phyloP scores from a whole-genome alignment of 768 basidiomycete genomes.

The Mycena indigotica region DNA sequence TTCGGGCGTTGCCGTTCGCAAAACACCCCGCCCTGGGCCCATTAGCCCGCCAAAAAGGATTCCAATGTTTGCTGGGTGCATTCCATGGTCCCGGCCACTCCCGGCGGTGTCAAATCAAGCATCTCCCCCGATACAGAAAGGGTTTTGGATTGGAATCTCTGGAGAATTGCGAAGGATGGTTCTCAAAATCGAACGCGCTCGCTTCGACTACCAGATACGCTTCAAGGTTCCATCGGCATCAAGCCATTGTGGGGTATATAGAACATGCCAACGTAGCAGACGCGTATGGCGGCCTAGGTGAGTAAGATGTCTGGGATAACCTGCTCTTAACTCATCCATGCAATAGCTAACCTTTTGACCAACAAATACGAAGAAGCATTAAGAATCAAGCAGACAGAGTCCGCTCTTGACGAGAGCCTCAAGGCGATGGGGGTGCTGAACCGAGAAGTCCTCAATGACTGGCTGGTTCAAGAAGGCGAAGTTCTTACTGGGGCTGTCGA shows the following conservation, averaged over 20 bases:
- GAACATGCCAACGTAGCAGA: constrained; percentile 6
- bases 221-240: constrained; percentile 13
- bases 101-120: constrained; percentile 12
- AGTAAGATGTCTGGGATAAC: background rate
- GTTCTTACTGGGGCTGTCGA: constrained; percentile 1
- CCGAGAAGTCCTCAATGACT: constrained; percentile 5
- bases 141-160: constrained; percentile 18
- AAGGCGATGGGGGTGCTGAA: background rate
- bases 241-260: constrained; percentile 6
- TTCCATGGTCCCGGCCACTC: constrained; percentile 16
- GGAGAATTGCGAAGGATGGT: constrained; percentile 16
- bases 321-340: background rate
- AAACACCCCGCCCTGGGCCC: constrained; percentile 6
- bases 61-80: constrained; percentile 1
- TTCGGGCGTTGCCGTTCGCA: constrained; percentile 9
- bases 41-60: background rate
- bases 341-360: background rate
- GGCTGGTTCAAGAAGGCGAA: constrained; percentile 9
- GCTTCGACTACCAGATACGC: constrained; percentile 14
- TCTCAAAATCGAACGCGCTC: constrained; percentile 19
- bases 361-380: constrained; percentile 9
- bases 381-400: background rate
- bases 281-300: constrained; percentile 7
- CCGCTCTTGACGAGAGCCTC: background rate
- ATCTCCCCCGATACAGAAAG: constrained; percentile 15